Evolutionary conservation across 2,329 filamentous ascomycete species (phyloP), one percentile per base, ranked within the genome.

Genomic region (Botrytis porri): DNA sequence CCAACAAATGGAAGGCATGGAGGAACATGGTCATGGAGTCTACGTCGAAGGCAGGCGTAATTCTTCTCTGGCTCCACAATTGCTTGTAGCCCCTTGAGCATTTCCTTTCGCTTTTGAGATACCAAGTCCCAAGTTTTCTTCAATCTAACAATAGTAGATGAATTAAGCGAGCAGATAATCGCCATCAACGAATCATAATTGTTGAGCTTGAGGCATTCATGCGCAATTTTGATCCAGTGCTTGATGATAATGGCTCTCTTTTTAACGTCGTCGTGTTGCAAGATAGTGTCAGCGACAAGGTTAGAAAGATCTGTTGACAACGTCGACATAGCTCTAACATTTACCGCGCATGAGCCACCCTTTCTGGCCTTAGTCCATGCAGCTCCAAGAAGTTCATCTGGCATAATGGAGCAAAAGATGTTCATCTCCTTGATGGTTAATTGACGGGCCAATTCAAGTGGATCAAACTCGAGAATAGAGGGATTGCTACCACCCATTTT

Each of bases 131-230:
- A 99, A 0, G 96, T 99, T 79, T 91, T 92, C 80, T 92, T 93
- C 14, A 99, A 85, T 32, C 96, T 93, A 71, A 90, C 90, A 77
- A 99, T 95, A 78, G 94, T 95, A 25, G 95, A 97, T 73, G 93
- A 95, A 82, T 97, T 97, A 66, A 99, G 84, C 16, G 93, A 95
- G 85, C 95, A 98, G 79, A 97, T 94, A 78, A 99, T 97, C 12
- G 96, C 94, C 94, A 98, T 98, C 18, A 99, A 84, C 0, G 94
- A 93, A 80, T 99, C 95, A 78, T 98, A 99, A 83, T 99, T 99
- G 84, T 96, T 92, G 39, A 98, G 87, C 79, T 96, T 93, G 8
- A 97, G 85, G 77, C 94, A 97, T 78, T 93, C 93, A 78, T 92
- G 88, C 0, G 93, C 94, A 77, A 98, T 90, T 85, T 98, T 99